Conservation (phyloP, 176 grass and related monocot genomes). For the Tillandsia fasciculata region DNA sequence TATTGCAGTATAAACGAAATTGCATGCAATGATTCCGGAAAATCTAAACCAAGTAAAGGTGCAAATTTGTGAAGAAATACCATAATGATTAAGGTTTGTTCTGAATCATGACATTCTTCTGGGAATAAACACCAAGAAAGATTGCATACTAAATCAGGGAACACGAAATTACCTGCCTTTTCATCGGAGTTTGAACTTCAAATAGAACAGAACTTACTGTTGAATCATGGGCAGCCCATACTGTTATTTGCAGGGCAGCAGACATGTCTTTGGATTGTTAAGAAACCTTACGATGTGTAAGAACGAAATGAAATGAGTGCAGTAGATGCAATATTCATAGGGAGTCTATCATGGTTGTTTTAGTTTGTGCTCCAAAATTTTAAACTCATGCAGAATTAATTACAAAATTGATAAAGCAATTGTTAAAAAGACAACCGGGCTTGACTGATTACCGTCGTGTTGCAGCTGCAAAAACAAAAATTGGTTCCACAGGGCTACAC, state of each 20-base stretch:
- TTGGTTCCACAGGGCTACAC: slow-evolving; percentile 90
- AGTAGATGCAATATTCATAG: background rate
- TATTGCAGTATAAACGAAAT: background rate
- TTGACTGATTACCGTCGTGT: slow-evolving; percentile 57
- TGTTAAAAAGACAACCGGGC: background rate
- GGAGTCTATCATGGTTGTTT: background rate
- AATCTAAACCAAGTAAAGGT: too few species aligned
- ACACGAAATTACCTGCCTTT: slow-evolving; percentile 46
- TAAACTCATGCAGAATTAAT: background rate
- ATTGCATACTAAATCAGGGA: slow-evolving; percentile 10
- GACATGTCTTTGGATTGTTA: slow-evolving; percentile 77
- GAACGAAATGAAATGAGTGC: background rate
- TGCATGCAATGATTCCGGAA: background rate
- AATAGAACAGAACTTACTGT: slow-evolving; percentile 80
- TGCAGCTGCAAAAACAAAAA: slow-evolving; percentile 93
- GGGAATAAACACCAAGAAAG: slow-evolving; percentile 3
- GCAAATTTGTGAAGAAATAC: too few species aligned
- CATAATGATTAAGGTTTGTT: too few species aligned
- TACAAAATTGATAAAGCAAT: slow-evolving; percentile 1
- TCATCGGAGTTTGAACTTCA: slow-evolving; percentile 82
- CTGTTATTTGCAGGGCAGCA: slow-evolving; percentile 94
- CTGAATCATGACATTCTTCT: background rate
- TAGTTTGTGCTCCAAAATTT: background rate
- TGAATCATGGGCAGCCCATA: slow-evolving; percentile 93
- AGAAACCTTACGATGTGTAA: slow-evolving; percentile 24